phyloP scores from a whole-genome alignment of 768 basidiomycete genomes.

The Rhodotorula taiwanensis region DNA sequence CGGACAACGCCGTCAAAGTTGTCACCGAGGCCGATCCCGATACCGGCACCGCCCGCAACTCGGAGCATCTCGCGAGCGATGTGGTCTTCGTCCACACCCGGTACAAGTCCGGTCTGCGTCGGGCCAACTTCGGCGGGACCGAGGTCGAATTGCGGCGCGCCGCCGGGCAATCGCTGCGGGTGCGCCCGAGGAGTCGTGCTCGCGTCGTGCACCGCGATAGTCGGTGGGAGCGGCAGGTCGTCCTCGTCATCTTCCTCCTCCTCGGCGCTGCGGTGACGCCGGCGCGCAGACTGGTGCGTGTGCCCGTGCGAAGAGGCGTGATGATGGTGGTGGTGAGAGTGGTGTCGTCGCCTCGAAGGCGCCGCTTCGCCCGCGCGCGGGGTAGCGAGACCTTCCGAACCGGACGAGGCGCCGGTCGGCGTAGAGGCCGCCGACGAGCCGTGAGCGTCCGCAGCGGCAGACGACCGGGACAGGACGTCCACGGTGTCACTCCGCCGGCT shows the following conservation, averaged over 20 bases:
- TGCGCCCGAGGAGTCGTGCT: background rate
- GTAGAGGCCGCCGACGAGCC: background rate
- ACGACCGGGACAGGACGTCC: background rate
- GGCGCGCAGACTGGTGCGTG: background rate
- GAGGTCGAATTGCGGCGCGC: background rate
- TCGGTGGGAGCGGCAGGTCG: background rate
- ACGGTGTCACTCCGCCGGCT: background rate
- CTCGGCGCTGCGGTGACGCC: background rate
- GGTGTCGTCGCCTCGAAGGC: background rate
- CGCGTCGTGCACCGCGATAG: background rate
- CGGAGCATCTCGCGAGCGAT: slow-evolving; percentile 27
- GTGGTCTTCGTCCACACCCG: slow-evolving; percentile 16
- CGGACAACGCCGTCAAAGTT: slow-evolving; percentile 1
- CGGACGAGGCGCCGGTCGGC: background rate
- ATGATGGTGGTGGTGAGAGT: background rate
- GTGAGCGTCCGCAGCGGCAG: background rate
- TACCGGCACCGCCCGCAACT: too few species aligned
- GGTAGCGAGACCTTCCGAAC: background rate
- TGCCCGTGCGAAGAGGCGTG: slow-evolving; percentile 2
- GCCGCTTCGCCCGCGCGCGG: background rate
- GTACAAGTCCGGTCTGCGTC: background rate
- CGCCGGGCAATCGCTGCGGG: background rate
- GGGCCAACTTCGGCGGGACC: background rate
- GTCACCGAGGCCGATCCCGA: background rate
- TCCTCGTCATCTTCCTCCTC: background rate